Evolutionary conservation across 2,329 filamentous ascomycete species (phyloP).

Genomic region (Lasiodiplodia theobromae): DNA sequence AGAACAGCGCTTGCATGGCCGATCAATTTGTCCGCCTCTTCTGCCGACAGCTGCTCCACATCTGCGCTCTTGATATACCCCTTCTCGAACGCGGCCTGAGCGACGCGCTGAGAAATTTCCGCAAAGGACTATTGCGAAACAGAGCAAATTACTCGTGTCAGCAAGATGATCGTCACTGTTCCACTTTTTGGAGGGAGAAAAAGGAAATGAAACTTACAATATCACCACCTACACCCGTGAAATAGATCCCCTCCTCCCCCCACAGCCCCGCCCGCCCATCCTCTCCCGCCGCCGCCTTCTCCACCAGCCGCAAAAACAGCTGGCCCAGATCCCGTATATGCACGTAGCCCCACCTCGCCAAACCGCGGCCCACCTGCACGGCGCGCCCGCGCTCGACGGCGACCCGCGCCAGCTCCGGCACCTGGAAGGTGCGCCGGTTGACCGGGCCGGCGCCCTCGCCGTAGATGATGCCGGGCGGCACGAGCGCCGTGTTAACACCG

Average conservation of each 20-base stretch:
- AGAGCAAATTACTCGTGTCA: too few relatives aligned
- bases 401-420: conserved; percentile 59
- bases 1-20: conserved; percentile 61
- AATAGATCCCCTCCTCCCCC: conserved; percentile 71
- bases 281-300: conserved; percentile 54
- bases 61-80: conserved; percentile 55
- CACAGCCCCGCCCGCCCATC: conserved; percentile 54
- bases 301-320: conserved; percentile 62
- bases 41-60: conserved; percentile 46
- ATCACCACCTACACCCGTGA: conserved; percentile 65
- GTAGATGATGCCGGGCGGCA: conserved; percentile 72
- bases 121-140: background rate
- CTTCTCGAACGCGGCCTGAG: conserved; percentile 56
- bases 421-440: conserved; percentile 63
- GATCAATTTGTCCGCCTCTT: conserved; percentile 56
- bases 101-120: conserved; percentile 57
- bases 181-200: background rate
- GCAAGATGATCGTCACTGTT: background rate
- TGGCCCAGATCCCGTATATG: conserved; percentile 69
- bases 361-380: conserved; percentile 63
- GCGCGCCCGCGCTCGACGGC: conserved; percentile 60
- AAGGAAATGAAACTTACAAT: conserved; percentile 60
- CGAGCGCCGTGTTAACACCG: conserved; percentile 51
- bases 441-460: conserved; percentile 56
- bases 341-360: conserved; percentile 62